phyloP scores from a whole-genome alignment of 768 basidiomycete genomes.

The Solioccasus polychromus region DNA sequence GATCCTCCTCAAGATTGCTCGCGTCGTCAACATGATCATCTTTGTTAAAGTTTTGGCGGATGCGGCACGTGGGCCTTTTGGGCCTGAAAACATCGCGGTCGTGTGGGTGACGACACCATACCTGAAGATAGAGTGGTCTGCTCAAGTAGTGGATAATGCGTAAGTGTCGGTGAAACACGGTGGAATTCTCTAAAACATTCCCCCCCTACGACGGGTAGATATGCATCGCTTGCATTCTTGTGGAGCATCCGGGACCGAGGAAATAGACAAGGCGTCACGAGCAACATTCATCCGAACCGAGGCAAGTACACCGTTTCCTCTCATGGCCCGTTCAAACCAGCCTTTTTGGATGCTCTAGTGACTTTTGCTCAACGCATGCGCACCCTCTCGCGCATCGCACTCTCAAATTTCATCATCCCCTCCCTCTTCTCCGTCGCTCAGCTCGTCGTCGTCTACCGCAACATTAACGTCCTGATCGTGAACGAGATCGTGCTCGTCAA shows the following conservation, averaged over 20 bases:
- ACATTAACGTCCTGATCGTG: constrained; percentile 17
- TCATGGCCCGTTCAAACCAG: background rate
- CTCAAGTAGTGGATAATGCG: constrained; percentile 31
- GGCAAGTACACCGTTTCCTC: background rate
- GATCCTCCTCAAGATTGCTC: constrained; percentile 27
- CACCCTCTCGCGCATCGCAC: constrained; percentile 29
- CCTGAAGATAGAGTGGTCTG: constrained; percentile 32
- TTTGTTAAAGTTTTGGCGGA: constrained; percentile 25
- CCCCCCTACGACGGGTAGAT: constrained; percentile 7
- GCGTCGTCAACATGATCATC: constrained; percentile 25
- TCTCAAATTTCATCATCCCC: constrained; percentile 33
- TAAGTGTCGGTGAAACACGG: constrained; percentile 6
- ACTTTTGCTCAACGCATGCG: constrained; percentile 23
- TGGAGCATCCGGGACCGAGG: constrained; percentile 23
- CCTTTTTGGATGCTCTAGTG: constrained; percentile 2
- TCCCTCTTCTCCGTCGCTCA: constrained; percentile 30
- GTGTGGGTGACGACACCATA: constrained; percentile 26
- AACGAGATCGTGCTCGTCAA: constrained; percentile 30
- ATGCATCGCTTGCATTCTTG: constrained; percentile 27
- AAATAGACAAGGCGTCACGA: constrained; percentile 12
- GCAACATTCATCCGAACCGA: constrained; percentile 16
- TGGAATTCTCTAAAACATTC: background rate
- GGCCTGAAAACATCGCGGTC: constrained; percentile 7
- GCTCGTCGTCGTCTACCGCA: constrained; percentile 28
- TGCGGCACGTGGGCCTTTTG: constrained; percentile 20